phyloP scores from a whole-genome alignment of 2,329 filamentous ascomycete genomes.

The Penicillium oxalicum region DNA sequence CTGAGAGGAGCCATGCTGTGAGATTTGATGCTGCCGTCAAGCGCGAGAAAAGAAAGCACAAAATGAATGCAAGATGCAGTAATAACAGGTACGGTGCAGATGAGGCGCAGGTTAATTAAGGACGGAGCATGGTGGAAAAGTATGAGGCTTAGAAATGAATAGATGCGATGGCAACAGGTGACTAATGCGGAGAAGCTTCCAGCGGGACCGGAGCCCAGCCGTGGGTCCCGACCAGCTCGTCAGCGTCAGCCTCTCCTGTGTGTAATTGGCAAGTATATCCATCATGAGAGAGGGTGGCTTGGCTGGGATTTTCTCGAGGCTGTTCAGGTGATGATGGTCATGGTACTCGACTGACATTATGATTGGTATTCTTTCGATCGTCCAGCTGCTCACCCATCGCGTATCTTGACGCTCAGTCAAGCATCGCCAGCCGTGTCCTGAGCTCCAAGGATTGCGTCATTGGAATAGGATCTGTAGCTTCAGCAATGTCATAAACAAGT shows the following conservation, averaged over 20 bases:
- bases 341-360: no score
- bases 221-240: slow-evolving; percentile 6
- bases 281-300: no score
- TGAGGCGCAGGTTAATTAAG: neutral
- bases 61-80: neutral
- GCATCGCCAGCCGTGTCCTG: no score
- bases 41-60: neutral
- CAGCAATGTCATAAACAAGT: no score
- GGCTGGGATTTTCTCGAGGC: no score
- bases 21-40: neutral
- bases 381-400: no score
- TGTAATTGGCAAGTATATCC: no score
- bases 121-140: neutral
- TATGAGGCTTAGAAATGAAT: slow-evolving; percentile 1
- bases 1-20: slow-evolving; percentile 23
- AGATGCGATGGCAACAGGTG: slow-evolving; percentile 18
- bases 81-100: neutral
- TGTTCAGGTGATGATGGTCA: no score
- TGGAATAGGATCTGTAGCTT: no score
- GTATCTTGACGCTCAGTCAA: no score
- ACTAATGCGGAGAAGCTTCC: slow-evolving; percentile 23
- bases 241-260: neutral
- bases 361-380: no score
- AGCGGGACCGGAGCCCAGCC: neutral
- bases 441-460: no score